phyloP scores from a whole-genome alignment of 1,284 basidiomycete genomes.

The Puccinia polysora region DNA sequence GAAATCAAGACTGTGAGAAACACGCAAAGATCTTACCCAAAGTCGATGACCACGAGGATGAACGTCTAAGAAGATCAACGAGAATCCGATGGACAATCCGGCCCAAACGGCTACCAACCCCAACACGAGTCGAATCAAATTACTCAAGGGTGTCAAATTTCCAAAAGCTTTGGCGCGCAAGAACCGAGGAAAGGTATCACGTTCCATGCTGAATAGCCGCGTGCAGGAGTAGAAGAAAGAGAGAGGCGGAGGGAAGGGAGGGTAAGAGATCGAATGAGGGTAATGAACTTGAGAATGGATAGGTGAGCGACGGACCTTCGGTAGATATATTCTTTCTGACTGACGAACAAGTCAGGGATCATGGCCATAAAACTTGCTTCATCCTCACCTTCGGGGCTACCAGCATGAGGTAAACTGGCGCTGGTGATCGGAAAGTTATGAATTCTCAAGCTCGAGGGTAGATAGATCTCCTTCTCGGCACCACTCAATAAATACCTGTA shows the following conservation, averaged over 20 bases:
- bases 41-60: conserved; percentile 81
- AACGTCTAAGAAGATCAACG: conserved; percentile 87
- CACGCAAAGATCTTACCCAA: conserved; percentile 67
- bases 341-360: conserved; percentile 93
- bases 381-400: conserved; percentile 57
- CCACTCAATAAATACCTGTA: conserved; percentile 73
- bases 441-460: conserved; percentile 61
- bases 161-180: conserved; percentile 92
- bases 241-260: not conserved
- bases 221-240: not conserved
- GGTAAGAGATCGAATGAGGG: conserved; percentile 82
- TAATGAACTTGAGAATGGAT: no score
- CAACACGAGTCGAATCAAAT: conserved; percentile 65
- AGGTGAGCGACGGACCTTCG: conserved; percentile 93
- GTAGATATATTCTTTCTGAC: conserved; percentile 96
- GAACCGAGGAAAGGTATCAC: conserved; percentile 61
- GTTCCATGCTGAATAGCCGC: conserved; percentile 29
- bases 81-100: conserved; percentile 79
- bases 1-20: not conserved
- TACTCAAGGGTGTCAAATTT: conserved; percentile 84
- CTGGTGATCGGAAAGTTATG: conserved; percentile 56
- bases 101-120: conserved; percentile 88
- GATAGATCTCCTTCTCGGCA: conserved; percentile 77
- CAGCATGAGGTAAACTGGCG: conserved; percentile 64
- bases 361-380: conserved; percentile 75